These are phyloP conservation scores for Citrus reticulata DNA, from an alignment of 345 rosid genomes.

Conservation along the genomic window DNA sequence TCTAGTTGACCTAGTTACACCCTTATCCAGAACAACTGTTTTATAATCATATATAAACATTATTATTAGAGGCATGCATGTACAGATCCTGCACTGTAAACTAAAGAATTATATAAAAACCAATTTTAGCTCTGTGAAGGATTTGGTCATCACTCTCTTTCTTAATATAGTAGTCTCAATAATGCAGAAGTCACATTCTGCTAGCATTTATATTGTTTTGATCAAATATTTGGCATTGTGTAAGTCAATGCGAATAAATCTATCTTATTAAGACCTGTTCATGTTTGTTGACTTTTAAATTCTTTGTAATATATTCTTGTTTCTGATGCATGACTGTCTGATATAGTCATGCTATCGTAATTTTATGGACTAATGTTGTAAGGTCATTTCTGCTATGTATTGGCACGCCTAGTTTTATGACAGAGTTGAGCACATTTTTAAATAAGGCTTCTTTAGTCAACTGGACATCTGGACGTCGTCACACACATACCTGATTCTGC, in stretches of 20 bases:
- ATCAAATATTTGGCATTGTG: not conserved
- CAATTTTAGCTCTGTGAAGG: not conserved
- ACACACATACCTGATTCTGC: not conserved
- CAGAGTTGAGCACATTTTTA: not conserved
- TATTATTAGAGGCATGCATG: conserved; percentile 10
- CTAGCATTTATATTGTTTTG: not conserved
- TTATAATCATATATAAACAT: not conserved
- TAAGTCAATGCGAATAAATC: not conserved
- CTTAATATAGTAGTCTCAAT: conserved; percentile 9
- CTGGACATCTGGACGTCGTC: not conserved
- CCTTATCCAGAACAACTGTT: conserved; percentile 2
- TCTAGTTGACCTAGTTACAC: conserved; percentile 7
- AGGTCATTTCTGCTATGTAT: not conserved
- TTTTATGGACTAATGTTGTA: not conserved
- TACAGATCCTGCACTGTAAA: not conserved
- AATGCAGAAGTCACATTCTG: conserved; percentile 14
- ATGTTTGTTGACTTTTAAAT: not conserved
- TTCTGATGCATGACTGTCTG: not conserved
- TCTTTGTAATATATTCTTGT: not conserved
- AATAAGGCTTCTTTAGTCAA: not conserved
- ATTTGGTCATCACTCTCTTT: conserved; percentile 1
- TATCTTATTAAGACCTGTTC: not conserved
- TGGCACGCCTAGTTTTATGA: not conserved
- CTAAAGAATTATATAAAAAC: not conserved
- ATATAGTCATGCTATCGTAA: not conserved